Conservation (phyloP, 768 basidiomycete genomes). For the Pleurotus ostreatus region DNA sequence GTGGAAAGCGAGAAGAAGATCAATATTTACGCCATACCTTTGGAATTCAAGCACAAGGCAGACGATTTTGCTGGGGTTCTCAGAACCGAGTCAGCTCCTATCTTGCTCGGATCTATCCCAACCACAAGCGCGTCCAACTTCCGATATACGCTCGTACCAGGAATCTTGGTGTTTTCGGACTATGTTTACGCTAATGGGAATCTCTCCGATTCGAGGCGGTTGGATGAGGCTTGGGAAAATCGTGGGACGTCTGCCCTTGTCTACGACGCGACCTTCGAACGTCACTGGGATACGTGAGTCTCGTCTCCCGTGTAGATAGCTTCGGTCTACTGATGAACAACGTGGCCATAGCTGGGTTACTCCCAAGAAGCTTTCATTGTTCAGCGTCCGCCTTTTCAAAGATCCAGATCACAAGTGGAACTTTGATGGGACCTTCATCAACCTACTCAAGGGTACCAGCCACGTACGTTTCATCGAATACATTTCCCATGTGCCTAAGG, state of each 20-base stretch:
- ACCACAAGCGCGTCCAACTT: constrained; percentile 69
- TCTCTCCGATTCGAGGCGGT: constrained; percentile 59
- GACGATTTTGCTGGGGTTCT: constrained; percentile 22
- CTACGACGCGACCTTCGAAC: constrained; percentile 62
- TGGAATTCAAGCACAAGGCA: constrained; percentile 37
- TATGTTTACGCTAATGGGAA: constrained; percentile 75
- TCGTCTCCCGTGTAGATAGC: not conserved
- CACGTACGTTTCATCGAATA: constrained; percentile 47
- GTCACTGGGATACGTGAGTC: constrained; percentile 61
- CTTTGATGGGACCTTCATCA: constrained; percentile 48
- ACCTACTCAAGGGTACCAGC: constrained; percentile 61
- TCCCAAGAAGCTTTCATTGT: constrained; percentile 68
- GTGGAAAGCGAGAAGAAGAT: constrained; percentile 44
- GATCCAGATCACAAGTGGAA: constrained; percentile 48
- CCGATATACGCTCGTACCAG: constrained; percentile 51
- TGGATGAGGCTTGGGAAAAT: constrained; percentile 69
- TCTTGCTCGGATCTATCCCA: constrained; percentile 62
- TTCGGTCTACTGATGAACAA: too few species aligned
- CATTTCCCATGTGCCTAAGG: not conserved
- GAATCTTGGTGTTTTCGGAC: constrained; percentile 80
- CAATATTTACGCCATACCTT: constrained; percentile 56
- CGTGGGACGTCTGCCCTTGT: constrained; percentile 71
- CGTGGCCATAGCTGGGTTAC: constrained; percentile 49
- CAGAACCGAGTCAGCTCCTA: constrained; percentile 31
- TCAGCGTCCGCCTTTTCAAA: constrained; percentile 56